phyloP scores from a whole-genome alignment of 306 rosid genomes.

The Pterocarpus santalinus region DNA sequence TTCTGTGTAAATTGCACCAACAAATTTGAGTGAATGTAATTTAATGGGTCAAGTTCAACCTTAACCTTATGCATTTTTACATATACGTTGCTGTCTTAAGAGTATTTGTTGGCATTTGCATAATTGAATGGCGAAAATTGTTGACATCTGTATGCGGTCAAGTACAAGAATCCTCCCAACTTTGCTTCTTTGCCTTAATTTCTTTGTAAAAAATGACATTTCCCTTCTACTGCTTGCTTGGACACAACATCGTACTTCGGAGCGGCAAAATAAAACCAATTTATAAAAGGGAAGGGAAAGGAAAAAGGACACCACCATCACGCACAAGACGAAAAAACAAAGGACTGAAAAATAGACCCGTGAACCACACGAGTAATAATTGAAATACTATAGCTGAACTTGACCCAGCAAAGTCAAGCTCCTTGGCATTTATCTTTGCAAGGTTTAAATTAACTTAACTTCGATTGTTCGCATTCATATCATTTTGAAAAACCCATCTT shows the following conservation, averaged over 20 bases:
- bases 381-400: not conserved
- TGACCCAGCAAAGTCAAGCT: slow-evolving; percentile 17
- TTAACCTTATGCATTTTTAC: not conserved
- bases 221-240: too few relatives aligned
- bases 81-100: not conserved
- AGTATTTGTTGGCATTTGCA: not conserved
- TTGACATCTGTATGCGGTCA: too few relatives aligned
- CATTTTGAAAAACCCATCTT: not conserved
- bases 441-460: not conserved
- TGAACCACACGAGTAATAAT: not conserved
- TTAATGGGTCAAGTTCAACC: not conserved
- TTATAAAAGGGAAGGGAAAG: not conserved
- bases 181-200: too few relatives aligned
- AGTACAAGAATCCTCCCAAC: too few relatives aligned
- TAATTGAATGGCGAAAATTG: not conserved
- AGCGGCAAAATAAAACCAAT: too few relatives aligned
- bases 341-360: not conserved
- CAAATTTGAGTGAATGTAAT: not conserved
- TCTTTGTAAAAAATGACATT: too few relatives aligned
- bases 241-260: too few relatives aligned
- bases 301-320: not conserved
- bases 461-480: not conserved
- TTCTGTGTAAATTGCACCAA: not conserved
- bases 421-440: not conserved
- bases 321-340: not conserved